A percentile compares a stretch with the other conserved stretches of the same genome.
phyloP scores from a whole-genome alignment of 352 stramenopile species.

The Phytophthora boehmeriae region DNA sequence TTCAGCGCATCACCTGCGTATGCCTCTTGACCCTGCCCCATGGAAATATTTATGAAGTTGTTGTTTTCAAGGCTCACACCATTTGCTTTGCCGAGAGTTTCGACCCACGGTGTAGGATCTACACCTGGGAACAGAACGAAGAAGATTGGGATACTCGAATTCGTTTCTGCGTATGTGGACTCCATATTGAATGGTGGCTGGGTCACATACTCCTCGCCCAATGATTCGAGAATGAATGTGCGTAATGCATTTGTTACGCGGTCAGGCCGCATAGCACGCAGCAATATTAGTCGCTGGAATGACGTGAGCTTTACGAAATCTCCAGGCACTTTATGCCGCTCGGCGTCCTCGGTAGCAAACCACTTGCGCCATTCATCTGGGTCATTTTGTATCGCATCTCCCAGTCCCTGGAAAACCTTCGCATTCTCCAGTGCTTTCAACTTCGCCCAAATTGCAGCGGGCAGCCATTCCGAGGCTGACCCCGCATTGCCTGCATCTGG shows the following conservation, averaged over 20 bases:
- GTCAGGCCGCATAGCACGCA: slow-evolving; percentile 94
- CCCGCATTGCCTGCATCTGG: slow-evolving; percentile 93
- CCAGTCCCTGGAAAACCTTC: slow-evolving; percentile 92
- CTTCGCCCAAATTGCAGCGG: slow-evolving; percentile 88
- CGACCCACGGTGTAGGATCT: slow-evolving; percentile 95
- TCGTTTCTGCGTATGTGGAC: slow-evolving; percentile 92
- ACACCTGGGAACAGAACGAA: slow-evolving; percentile 96
- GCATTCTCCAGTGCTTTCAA: slow-evolving; percentile 92
- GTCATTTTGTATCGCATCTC: slow-evolving; percentile 96
- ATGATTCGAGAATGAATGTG: slow-evolving; percentile 90
- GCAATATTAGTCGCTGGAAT: slow-evolving; percentile 89
- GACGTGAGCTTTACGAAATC: slow-evolving; percentile 87
- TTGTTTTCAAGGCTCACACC: slow-evolving; percentile 92
- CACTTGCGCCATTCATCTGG: slow-evolving; percentile 96
- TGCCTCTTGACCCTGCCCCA: slow-evolving; percentile 93
- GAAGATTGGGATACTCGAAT: slow-evolving; percentile 93
- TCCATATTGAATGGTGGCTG: slow-evolving; percentile 94
- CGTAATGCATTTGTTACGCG: slow-evolving; percentile 93
- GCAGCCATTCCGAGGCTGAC: slow-evolving; percentile 93
- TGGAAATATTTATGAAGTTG: slow-evolving; percentile 97
- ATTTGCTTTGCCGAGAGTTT: slow-evolving; percentile 87
- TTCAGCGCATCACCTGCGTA: slow-evolving; percentile 93
- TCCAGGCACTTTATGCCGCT: slow-evolving; percentile 93
- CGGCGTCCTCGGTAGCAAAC: slow-evolving; percentile 96
- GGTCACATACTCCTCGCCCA: slow-evolving; percentile 92